Evolutionary conservation across 129 eudicot species (phyloP).

Genomic region (Chrysanthemum makinoi): DNA sequence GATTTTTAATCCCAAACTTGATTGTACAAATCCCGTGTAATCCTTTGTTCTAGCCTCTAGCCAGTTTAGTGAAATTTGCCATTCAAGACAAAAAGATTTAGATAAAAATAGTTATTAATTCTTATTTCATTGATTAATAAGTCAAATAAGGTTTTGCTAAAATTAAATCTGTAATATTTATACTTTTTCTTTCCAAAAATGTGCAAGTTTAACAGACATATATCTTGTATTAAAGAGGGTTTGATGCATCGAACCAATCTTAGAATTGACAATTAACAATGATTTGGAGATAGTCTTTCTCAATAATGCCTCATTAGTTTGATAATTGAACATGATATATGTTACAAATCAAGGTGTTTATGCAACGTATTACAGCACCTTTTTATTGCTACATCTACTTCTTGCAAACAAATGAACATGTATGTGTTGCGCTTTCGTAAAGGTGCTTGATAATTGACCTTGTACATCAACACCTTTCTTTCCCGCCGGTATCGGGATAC

Average conservation of each 20-base stretch:
- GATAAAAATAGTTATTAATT: no score
- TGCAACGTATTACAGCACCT: not conserved
- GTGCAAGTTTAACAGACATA: no score
- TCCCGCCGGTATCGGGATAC: not conserved
- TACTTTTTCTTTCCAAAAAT: no score
- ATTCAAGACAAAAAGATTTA: no score
- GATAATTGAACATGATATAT: not conserved
- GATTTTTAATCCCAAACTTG: no score
- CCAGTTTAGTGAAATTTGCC: no score
- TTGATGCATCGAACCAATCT: not conserved
- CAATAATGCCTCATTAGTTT: not conserved
- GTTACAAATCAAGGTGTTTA: not conserved
- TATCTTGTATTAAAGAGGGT: no score
- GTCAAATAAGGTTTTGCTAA: no score
- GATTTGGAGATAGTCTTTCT: conserved; percentile 13
- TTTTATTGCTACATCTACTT: not conserved
- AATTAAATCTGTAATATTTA: no score
- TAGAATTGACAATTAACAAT: not conserved
- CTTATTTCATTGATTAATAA: no score
- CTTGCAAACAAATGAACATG: not conserved
- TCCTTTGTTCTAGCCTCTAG: no score
- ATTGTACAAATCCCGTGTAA: no score
- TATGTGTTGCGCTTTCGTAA: not conserved
- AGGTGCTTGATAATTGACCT: not conserved
- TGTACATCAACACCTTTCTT: not conserved